Evolutionary conservation across 106 monocot genomes (phyloP).

Genomic region (Alisma plantagoaquatica): DNA sequence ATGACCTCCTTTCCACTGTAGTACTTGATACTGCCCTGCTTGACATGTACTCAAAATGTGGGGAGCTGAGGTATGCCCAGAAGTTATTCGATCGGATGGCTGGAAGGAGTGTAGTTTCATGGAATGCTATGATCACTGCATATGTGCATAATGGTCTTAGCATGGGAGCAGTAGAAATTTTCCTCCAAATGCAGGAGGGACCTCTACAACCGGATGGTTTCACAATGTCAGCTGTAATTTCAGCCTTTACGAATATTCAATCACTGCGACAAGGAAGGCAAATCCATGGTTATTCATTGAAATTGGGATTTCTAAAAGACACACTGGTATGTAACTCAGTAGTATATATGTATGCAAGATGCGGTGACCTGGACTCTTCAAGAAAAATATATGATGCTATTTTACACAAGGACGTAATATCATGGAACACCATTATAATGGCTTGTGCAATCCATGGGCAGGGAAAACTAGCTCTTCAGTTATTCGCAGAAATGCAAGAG

Average conservation of each 20-base stretch:
- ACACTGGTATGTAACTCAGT: constrained; percentile 41
- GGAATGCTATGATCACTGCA: constrained; percentile 65
- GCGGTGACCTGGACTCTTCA: constrained; percentile 47
- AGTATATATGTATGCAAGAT: constrained; percentile 58
- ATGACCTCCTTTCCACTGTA: constrained; percentile 42
- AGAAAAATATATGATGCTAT: constrained; percentile 47
- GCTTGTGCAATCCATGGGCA: constrained; percentile 71
- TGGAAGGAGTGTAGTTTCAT: constrained; percentile 52
- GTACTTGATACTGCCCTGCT: constrained; percentile 52
- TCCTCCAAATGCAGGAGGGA: constrained; percentile 20
- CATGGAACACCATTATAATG: constrained; percentile 91
- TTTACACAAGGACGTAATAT: constrained; percentile 25
- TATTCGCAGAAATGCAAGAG: constrained; percentile 53
- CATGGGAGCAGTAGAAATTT: constrained; percentile 43
- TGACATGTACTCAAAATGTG: constrained; percentile 59
- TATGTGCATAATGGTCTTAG: constrained; percentile 36
- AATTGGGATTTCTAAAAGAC: constrained; percentile 26
- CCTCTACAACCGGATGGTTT: constrained; percentile 48
- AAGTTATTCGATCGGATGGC: constrained; percentile 37
- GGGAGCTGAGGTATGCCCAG: constrained; percentile 36
- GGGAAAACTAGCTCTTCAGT: constrained; percentile 38
- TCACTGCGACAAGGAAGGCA: constrained; percentile 42
- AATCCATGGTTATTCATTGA: constrained; percentile 52
- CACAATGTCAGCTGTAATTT: constrained; percentile 45
- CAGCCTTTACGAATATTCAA: constrained; percentile 46